Conservation (phyloP, 208 protist species). For the Leptomonas pyrrhocoris region DNA sequence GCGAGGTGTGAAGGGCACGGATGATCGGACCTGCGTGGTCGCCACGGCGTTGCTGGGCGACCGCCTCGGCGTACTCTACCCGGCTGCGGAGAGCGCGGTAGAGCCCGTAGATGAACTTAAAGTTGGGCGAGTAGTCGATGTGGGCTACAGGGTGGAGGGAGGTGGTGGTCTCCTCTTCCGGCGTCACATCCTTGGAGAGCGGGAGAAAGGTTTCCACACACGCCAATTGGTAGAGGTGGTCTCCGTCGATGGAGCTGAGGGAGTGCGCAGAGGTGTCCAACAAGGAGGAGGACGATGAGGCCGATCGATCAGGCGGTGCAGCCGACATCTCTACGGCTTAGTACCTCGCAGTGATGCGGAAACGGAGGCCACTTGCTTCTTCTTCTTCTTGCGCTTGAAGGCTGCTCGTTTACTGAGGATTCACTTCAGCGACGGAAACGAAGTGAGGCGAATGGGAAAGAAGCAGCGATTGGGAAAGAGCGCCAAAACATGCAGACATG, state of each 20-base stretch:
- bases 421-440: not conserved
- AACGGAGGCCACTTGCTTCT: too few relatives aligned
- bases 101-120: slow-evolving; percentile 58
- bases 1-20: slow-evolving; percentile 21
- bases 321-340: not conserved
- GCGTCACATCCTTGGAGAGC: slow-evolving; percentile 38
- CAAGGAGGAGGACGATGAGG: slow-evolving; percentile 18
- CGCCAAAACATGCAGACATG: too few relatives aligned
- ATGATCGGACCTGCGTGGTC: slow-evolving; percentile 3
- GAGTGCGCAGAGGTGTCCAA: not conserved
- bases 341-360: too few relatives aligned
- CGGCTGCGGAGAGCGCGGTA: slow-evolving; percentile 51
- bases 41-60: not conserved
- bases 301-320: slow-evolving; percentile 8
- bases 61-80: slow-evolving; percentile 7
- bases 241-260: slow-evolving; percentile 14
- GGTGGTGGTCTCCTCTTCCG: slow-evolving; percentile 37
- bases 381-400: not conserved
- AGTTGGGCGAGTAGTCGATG: slow-evolving; percentile 53
- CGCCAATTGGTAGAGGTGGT: slow-evolving; percentile 42
- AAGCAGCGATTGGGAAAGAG: not conserved
- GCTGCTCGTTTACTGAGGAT: not conserved
- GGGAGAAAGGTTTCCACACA: slow-evolving; percentile 40
- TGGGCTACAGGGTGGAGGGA: slow-evolving; percentile 39
- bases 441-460: not conserved